These are phyloP conservation scores for Cladosporium sphaerospermum DNA, from an alignment of 2,329 filamentous ascomycete genomes.

Conservation along the genomic window DNA sequence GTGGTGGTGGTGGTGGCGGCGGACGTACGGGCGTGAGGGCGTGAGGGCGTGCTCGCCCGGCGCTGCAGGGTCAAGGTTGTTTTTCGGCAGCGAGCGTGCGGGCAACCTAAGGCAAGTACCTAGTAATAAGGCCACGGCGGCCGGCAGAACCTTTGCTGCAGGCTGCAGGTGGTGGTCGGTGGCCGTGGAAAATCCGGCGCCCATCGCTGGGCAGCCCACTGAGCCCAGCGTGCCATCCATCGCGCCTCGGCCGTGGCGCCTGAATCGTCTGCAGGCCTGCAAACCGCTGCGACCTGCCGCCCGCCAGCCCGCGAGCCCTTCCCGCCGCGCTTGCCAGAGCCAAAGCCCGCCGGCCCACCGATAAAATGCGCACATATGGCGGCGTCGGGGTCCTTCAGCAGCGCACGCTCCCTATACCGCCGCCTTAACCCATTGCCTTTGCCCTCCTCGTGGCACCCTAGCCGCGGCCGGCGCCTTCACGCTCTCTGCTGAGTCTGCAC, in stretches of 20 bases:
- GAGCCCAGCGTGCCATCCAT: no score
- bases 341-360: neutral
- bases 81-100: neutral
- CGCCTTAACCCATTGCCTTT: constrained; percentile 4
- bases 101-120: no score
- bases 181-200: no score
- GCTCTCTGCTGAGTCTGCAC: constrained; percentile 1
- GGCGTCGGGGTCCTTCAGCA: neutral
- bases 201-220: no score
- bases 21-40: neutral
- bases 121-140: no score
- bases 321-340: no score
- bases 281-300: no score
- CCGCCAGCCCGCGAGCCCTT: no score
- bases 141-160: no score
- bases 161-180: no score
- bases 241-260: no score
- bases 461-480: constrained; percentile 5
- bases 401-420: constrained; percentile 2
- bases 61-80: neutral
- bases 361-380: neutral
- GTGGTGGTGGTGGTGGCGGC: neutral
- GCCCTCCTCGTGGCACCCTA: constrained; percentile 10
- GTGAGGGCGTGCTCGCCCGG: neutral
- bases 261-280: no score